A percentile compares a stretch with the other conserved stretches of the same genome.
These are phyloP conservation scores for Thymus quinquecostatus DNA, from an alignment of 257 asterid species.

Conservation along the genomic window DNA sequence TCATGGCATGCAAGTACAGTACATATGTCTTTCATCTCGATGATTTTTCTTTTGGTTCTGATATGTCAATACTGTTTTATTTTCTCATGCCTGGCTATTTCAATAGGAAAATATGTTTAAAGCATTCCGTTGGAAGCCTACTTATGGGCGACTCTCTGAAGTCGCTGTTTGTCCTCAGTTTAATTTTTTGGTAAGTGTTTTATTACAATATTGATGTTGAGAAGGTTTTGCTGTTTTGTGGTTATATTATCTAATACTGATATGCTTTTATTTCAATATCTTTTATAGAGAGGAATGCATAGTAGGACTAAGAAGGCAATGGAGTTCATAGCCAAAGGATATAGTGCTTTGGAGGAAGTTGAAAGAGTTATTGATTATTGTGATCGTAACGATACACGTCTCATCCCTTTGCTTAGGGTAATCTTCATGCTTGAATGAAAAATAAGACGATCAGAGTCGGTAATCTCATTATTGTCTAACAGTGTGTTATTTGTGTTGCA, in stretches of 20 bases:
- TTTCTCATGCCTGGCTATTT: slow-evolving; percentile 25
- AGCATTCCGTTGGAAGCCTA: slow-evolving; percentile 42
- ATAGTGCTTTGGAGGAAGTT: slow-evolving; percentile 86
- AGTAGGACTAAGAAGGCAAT: slow-evolving; percentile 82
- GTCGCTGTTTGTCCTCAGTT: slow-evolving; percentile 42
- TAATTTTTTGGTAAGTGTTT: slow-evolving; percentile 45
- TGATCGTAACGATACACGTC: slow-evolving; percentile 79
- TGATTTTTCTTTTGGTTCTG: too few species aligned
- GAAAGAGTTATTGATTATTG: slow-evolving; percentile 90
- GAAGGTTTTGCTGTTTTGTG: slow-evolving; percentile 4
- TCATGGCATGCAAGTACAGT: too few species aligned
- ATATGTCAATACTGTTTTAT: background rate
- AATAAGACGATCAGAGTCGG: background rate
- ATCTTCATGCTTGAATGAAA: slow-evolving; percentile 23
- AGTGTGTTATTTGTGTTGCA: background rate
- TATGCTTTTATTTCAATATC: slow-evolving; percentile 7
- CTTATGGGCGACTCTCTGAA: slow-evolving; percentile 30
- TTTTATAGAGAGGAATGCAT: slow-evolving; percentile 71
- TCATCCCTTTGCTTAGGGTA: slow-evolving; percentile 79
- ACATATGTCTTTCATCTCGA: too few species aligned
- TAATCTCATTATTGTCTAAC: background rate
- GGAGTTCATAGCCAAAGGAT: slow-evolving; percentile 91
- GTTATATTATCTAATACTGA: background rate
- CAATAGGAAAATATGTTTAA: slow-evolving; percentile 46
- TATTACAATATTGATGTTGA: background rate